Percentiles rank a stretch among this genome's conserved stretches.
Conservation (phyloP, 106 monocot species). For the Triglochin maritima region DNA sequence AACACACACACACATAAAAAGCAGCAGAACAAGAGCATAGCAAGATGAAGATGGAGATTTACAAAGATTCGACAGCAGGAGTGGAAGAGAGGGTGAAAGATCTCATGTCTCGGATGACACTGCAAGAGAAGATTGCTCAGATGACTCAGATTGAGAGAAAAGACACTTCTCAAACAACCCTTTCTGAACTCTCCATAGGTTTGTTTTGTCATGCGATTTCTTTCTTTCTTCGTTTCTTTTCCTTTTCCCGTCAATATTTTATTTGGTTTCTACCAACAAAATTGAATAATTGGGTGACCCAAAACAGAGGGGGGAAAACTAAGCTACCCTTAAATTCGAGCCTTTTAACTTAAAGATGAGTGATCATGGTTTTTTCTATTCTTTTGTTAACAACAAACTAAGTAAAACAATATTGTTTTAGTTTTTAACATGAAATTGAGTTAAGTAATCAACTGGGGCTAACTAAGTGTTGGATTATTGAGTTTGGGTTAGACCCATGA, state of each 20-base stretch:
- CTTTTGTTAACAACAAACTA: neutral
- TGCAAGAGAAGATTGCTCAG: slow-evolving; percentile 70
- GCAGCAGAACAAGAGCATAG: too few relatives aligned
- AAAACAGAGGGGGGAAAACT: too few relatives aligned
- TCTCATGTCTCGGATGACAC: slow-evolving; percentile 68
- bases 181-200: slow-evolving; percentile 38
- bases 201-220: neutral
- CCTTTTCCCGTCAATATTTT: neutral
- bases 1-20: too few relatives aligned
- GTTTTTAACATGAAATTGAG: too few relatives aligned
- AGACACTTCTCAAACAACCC: slow-evolving; percentile 26
- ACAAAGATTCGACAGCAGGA: slow-evolving; percentile 31
- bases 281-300: too few relatives aligned
- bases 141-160: slow-evolving; percentile 82
- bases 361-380: neutral
- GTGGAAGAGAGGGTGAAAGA: slow-evolving; percentile 47
- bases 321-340: too few relatives aligned
- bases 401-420: too few relatives aligned
- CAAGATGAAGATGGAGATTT: slow-evolving; percentile 1
- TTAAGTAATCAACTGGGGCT: too few relatives aligned
- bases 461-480: too few relatives aligned
- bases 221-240: neutral
- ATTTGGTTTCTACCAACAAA: too few relatives aligned
- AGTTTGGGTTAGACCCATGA: too few relatives aligned
- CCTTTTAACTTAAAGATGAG: too few relatives aligned